Evolutionary conservation across 1,139 yeast genomes (phyloP).

Genomic region (Yamadazyma spencermartinsiae): DNA sequence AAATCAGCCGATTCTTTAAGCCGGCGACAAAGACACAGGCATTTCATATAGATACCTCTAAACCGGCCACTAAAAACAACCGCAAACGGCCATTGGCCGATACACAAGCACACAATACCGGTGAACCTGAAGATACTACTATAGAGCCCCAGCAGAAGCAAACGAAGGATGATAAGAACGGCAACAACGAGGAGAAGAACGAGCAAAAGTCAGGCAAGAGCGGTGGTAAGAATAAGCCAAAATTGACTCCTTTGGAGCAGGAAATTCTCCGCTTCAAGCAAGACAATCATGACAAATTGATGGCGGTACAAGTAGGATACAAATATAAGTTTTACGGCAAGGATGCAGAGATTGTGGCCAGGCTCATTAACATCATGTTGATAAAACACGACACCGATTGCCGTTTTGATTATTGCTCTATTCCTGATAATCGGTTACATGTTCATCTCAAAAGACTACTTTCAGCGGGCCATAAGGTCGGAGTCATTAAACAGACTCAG

Average conservation of each 20-base stretch:
- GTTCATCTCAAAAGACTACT: conserved; percentile 70
- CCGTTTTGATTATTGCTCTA: conserved; percentile 78
- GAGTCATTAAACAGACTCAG: conserved; percentile 84
- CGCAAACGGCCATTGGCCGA: too few species aligned
- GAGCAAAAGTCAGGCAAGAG: conserved; percentile 1
- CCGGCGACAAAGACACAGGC: conserved; percentile 9
- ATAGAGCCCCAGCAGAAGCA: too few species aligned
- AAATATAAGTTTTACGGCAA: conserved; percentile 83
- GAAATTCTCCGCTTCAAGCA: conserved; percentile 70
- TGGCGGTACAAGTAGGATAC: conserved; percentile 88
- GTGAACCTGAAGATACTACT: too few species aligned
- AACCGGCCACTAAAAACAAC: too few species aligned
- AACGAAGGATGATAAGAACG: too few species aligned
- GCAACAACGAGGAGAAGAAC: too few species aligned
- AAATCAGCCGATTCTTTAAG: conserved; percentile 30
- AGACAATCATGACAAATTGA: conserved; percentile 60
- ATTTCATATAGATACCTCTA: not conserved
- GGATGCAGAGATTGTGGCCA: conserved; percentile 74
- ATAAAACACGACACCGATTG: conserved; percentile 51
- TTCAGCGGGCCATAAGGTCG: conserved; percentile 70
- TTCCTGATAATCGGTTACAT: conserved; percentile 75
- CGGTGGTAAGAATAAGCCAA: conserved; percentile 6
- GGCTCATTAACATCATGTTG: conserved; percentile 66
- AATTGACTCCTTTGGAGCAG: conserved; percentile 72
- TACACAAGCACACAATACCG: too few species aligned